phyloP scores from a whole-genome alignment of 352 stramenopile species.

The Globisporangium irregulare region DNA sequence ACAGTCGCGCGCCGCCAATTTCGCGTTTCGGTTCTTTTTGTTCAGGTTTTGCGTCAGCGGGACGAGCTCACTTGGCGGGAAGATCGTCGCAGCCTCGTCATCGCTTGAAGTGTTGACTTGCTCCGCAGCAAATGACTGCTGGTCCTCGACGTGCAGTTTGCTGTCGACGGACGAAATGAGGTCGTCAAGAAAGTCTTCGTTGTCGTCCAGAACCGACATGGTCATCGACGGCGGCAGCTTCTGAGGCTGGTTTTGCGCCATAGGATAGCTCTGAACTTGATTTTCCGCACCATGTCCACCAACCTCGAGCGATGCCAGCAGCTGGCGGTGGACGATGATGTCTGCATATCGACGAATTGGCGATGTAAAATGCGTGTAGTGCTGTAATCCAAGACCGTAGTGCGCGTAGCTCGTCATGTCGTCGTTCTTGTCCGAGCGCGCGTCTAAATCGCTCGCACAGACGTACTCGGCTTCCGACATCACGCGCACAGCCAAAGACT shows the following conservation, averaged over 20 bases:
- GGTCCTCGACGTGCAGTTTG: constrained; percentile 37
- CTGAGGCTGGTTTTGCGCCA: constrained; percentile 4
- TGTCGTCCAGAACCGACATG: constrained; percentile 55
- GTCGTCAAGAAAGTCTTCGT: constrained; percentile 63
- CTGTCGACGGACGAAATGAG: constrained; percentile 62
- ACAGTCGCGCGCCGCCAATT: constrained; percentile 85
- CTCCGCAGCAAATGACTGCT: not conserved
- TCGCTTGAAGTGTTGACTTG: not conserved
- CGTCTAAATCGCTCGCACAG: constrained; percentile 63
- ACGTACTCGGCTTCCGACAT: constrained; percentile 96
- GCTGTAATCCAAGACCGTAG: constrained; percentile 86
- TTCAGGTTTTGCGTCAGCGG: constrained; percentile 88
- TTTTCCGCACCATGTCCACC: not conserved
- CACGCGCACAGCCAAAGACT: constrained; percentile 90
- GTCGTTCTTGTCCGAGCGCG: constrained; percentile 31
- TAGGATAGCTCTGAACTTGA: not conserved
- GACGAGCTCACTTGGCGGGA: constrained; percentile 65
- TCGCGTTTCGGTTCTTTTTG: constrained; percentile 87
- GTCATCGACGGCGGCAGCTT: constrained; percentile 43
- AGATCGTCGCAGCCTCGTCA: constrained; percentile 22
- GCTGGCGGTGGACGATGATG: constrained; percentile 89
- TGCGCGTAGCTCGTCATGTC: constrained; percentile 72
- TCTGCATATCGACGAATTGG: constrained; percentile 90
- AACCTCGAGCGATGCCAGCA: constrained; percentile 54
- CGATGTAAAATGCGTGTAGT: constrained; percentile 92